These are phyloP conservation scores for Pseudognaphalium luteoalbum DNA, from an alignment of 129 eudicot species.

Conservation along the genomic window DNA sequence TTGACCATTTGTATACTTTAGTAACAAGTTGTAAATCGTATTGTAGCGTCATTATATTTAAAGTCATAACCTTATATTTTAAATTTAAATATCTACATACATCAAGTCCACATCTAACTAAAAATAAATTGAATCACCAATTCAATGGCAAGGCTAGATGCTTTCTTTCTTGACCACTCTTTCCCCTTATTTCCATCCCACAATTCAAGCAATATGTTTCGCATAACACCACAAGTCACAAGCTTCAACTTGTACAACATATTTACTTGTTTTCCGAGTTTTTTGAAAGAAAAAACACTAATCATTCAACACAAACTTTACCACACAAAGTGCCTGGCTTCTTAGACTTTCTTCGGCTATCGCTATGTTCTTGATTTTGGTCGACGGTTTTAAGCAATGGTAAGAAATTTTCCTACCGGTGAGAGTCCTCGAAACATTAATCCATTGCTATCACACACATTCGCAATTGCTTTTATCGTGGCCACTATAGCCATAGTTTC, in stretches of 20 bases:
- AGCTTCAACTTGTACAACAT: conserved; percentile 22
- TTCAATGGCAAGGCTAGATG: conserved; percentile 16
- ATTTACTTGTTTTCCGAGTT: conserved; percentile 31
- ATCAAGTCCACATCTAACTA: not conserved
- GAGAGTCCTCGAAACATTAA: conserved; percentile 28
- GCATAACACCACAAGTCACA: conserved; percentile 26
- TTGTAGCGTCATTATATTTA: too few species aligned
- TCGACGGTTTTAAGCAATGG: conserved; percentile 49
- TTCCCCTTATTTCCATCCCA: conserved; percentile 35
- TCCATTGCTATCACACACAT: conserved; percentile 36
- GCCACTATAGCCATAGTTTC: conserved; percentile 53
- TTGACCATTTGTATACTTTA: too few species aligned
- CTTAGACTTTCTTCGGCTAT: conserved; percentile 13
- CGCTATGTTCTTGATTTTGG: conserved; percentile 22
- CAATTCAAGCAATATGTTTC: conserved; percentile 46
- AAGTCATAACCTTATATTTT: too few species aligned
- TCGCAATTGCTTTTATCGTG: conserved; percentile 43
- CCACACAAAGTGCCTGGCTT: conserved; percentile 20
- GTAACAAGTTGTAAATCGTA: too few species aligned
- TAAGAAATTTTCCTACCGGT: conserved; percentile 47
- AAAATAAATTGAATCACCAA: not conserved
- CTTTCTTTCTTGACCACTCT: conserved; percentile 16
- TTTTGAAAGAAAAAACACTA: conserved; percentile 9
- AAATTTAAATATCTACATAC: too few species aligned
- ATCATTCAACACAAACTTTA: conserved; percentile 14